phyloP scores from a whole-genome alignment of 169 alveolate species.

The Plasmodium vinckei region DNA sequence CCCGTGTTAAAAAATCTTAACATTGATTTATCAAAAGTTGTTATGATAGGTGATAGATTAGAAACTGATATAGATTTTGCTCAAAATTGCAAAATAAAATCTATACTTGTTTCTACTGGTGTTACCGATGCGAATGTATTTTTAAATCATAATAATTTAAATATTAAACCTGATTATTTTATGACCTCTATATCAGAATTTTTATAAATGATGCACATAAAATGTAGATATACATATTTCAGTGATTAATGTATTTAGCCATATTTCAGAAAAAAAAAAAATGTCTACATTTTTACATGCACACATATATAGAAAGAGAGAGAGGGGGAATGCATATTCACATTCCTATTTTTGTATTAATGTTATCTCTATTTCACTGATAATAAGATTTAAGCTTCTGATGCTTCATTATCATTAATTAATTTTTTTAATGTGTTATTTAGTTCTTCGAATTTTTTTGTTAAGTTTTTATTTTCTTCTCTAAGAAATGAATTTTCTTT shows the following conservation, averaged over 20 bases:
- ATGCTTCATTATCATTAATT: not conserved
- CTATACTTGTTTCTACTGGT: conserved; percentile 51
- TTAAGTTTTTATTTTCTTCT: conserved; percentile 54
- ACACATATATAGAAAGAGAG: not conserved
- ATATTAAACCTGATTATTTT: conserved; percentile 59
- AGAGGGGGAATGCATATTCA: not conserved
- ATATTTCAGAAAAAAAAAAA: not conserved
- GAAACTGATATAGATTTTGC: conserved; percentile 78
- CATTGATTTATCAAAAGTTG: conserved; percentile 34
- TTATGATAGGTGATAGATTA: conserved; percentile 78
- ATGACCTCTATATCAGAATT: conserved; percentile 55
- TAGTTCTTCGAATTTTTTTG: conserved; percentile 49
- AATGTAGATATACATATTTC: not conserved
- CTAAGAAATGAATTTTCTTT: conserved; percentile 58
- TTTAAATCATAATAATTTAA: conserved; percentile 55
- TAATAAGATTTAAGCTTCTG: not conserved
- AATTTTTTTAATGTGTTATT: conserved; percentile 60
- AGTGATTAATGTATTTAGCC: not conserved
- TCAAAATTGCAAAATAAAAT: conserved; percentile 50
- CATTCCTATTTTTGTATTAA: not conserved
- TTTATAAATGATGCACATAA: conserved; percentile 12
- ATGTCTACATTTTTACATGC: not conserved
- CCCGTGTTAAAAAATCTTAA: conserved; percentile 45
- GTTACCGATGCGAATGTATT: conserved; percentile 52
- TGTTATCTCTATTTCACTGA: not conserved